Base-by-base conservation (phyloP, 1,139 yeast species). In the Geotrichum reessii region DNA sequence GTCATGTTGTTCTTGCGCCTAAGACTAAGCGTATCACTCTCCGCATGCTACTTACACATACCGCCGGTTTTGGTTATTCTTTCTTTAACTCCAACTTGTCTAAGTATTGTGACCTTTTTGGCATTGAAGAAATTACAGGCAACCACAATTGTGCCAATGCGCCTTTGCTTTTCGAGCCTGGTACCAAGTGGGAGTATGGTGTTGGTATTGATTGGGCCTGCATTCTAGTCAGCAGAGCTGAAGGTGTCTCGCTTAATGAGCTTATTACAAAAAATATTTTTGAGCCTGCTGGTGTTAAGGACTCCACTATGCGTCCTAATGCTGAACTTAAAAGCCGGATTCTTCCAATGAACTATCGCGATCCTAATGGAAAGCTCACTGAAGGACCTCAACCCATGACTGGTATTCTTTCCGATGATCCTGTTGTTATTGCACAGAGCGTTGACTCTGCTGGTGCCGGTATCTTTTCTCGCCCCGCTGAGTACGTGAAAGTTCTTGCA, bases 161-260 rank as follows among this genome's bases (percentile, higher is more conserved):
- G 58, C 85, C 85, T 0, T 72, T 82, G 55, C 60, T 76, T 2
- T 75, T 73, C 59, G 84, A 82, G 64, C 86, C 86, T 1, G 86
- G 86, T 1, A 68, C 80, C 0, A 64, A 69, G 9, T 82, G 82
- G 79, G 67, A 69, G 56, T 82, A 82, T 66, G 86, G 86, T 19
- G 75, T 76, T 55, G 74, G 77, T 56, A 71, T 76, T 44, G 86
- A 82, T 64, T 80, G 84, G 83, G 77, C 80, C 3, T 85, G 86
- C 1, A 69, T 74, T 40, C 72, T 80, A 0, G 69, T 82, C 28
- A 75, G 80, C 62, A 71, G 72, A 42, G 72, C 80, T 17, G 66
- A 79, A 2, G 84, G 83, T 2, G 59, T 69, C 63, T 68, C 68
- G 22, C 69, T 82, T 27, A 79, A 81, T 7, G 76, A 74, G 14